Evolutionary conservation across 257 asterid species (phyloP).

Genomic region (Haberlea rhodopensis): DNA sequence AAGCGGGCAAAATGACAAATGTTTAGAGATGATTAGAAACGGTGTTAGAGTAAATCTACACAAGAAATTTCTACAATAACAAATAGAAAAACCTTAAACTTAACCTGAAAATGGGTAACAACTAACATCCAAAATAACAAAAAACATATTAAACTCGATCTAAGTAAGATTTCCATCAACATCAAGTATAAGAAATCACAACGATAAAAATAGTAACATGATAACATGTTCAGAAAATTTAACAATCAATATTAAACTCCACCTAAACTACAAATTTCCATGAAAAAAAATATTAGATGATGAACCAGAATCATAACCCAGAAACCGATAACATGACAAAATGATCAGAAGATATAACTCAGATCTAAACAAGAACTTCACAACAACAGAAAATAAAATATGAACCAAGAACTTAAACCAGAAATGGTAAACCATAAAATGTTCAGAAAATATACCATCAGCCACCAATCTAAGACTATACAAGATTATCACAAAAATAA

Average conservation of each 20-base stretch:
- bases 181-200: too few relatives aligned
- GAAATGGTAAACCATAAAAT: neutral
- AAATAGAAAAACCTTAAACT: neutral
- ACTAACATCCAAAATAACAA: neutral
- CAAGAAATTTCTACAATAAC: neutral
- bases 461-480: too few relatives aligned
- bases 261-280: too few relatives aligned
- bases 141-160: neutral
- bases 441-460: neutral
- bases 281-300: too few relatives aligned
- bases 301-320: too few relatives aligned
- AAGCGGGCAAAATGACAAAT: neutral
- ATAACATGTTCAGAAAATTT: too few relatives aligned
- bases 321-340: too few relatives aligned
- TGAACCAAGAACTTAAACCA: neutral
- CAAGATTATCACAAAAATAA: neutral
- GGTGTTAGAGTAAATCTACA: neutral
- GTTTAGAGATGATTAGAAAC: neutral
- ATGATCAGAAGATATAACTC: too few relatives aligned
- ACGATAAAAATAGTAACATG: too few relatives aligned
- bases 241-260: too few relatives aligned
- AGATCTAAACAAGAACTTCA: too few relatives aligned
- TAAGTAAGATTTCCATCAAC: neutral
- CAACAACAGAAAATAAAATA: too few relatives aligned
- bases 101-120: neutral